Evolutionary conservation across 495 filamentous ascomycete genomes (phyloP).

Genomic region (Daldinia grandis): DNA sequence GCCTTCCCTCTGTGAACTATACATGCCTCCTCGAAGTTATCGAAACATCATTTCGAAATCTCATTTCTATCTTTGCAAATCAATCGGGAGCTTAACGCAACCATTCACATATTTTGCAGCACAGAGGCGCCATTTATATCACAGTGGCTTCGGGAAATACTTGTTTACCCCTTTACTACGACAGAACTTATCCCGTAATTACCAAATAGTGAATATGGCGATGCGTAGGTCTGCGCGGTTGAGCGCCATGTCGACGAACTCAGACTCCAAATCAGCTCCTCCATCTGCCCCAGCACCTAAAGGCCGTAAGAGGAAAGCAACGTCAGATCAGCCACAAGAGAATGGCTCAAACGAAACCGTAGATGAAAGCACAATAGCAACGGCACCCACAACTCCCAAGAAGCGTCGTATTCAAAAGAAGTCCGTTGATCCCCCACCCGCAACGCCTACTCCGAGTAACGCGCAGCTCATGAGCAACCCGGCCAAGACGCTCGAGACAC

Average conservation of each 20-base stretch:
- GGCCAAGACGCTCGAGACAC: constrained; percentile 21
- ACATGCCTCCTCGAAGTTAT: constrained; percentile 12
- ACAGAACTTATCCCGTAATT: background rate
- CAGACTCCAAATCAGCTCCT: constrained; percentile 25
- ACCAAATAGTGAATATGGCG: constrained; percentile 51
- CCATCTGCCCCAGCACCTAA: constrained; percentile 26
- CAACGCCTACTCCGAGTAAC: constrained; percentile 53
- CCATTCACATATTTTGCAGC: background rate
- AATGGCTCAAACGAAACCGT: constrained; percentile 16
- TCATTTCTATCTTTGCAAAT: background rate
- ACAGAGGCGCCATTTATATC: background rate
- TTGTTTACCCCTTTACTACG: background rate
- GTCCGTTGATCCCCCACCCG: constrained; percentile 38
- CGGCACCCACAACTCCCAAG: constrained; percentile 48
- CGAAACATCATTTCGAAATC: background rate
- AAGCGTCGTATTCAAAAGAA: constrained; percentile 43
- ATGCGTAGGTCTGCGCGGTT: constrained; percentile 67
- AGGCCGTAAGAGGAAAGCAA: constrained; percentile 49
- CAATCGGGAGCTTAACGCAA: background rate
- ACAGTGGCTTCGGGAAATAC: background rate
- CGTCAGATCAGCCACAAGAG: constrained; percentile 12
- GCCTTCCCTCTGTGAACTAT: background rate
- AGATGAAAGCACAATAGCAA: constrained; percentile 2
- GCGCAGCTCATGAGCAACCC: constrained; percentile 47
- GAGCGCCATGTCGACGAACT: constrained; percentile 50